Evolutionary conservation across 768 basidiomycete species (phyloP), one percentile per base, ranked within the genome.

Genomic region (Lactarius pseudohatsudake): DNA sequence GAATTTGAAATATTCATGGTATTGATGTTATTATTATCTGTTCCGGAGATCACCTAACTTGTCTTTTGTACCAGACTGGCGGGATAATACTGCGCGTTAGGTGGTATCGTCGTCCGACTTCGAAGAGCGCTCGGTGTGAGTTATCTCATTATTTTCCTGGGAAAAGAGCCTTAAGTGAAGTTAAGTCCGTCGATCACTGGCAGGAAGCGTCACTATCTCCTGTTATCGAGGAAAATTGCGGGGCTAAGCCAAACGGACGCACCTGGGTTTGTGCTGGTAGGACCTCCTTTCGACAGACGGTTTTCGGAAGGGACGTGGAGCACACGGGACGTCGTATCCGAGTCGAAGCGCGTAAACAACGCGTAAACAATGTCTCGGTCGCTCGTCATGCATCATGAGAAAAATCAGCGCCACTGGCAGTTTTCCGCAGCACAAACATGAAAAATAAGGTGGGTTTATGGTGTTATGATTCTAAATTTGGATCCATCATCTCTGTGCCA

Each of bases 361-460:
- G 69, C 69, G 69, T 68, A 68, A 63, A 68, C 57, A 70, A 64
- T 30, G 53, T 45, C 50, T 55, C 5, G 38, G 22, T n/a, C 15
- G n/a, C 36, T 20, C 15, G n/a, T 40, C 53, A 18, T 47, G n/a
- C 15, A 15, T 40, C 53, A 18, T 47, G n/a, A 22, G 22, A 10
- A 47, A 47, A 11, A 11, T 11, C 47, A 47, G 20, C 45, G n/a
- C 45, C 45, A 47, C 20, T 56, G 41, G 20, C 7, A 34, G 32
- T 10, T 59, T 58, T 59, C 32, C 18, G 8, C 45, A 64, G 56
- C 53, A 28, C n/a, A 18, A 54, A 30, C 7, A 30, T 4, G n/a
- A 53, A 18, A 16, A 50, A 18, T 41, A n/a, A n/a, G 45, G 45
- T n/a, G 3, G 45, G 45, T 16, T 41, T 41, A 41, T 18, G 16